Conservation (phyloP, 2,329 filamentous ascomycete species). For the Ophiognomonia clavigignenti-juglandacearum region DNA sequence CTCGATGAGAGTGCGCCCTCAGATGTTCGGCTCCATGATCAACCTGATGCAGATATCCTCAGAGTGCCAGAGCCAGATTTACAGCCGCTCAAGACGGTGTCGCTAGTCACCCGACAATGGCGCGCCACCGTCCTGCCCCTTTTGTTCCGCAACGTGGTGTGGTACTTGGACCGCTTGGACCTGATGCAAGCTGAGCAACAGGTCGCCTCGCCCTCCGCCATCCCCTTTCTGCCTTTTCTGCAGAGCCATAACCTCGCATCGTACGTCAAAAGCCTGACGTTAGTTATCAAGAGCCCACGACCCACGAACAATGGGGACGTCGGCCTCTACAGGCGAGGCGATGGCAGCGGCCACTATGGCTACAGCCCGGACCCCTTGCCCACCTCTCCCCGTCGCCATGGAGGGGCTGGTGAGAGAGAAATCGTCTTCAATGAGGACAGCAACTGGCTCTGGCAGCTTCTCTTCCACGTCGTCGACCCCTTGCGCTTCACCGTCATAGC, state of each 20-base stretch:
- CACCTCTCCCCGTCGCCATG: neutral
- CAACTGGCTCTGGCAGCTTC: constrained; percentile 49
- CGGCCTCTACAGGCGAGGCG: neutral
- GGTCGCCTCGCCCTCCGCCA: constrained; percentile 21
- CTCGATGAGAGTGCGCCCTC: constrained; percentile 48
- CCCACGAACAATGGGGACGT: constrained; percentile 13
- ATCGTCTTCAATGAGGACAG: constrained; percentile 23
- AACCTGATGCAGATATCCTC: constrained; percentile 38
- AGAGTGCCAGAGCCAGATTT: constrained; percentile 16
- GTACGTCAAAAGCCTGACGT: constrained; percentile 36
- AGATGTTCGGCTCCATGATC: constrained; percentile 39
- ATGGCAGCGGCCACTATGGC: constrained; percentile 1
- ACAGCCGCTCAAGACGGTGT: constrained; percentile 49
- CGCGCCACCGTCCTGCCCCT: constrained; percentile 44
- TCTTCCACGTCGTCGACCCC: constrained; percentile 52
- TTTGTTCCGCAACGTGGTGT: constrained; percentile 53
- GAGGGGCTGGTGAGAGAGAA: constrained; percentile 21
- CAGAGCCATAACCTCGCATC: constrained; percentile 30
- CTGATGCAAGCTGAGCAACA: constrained; percentile 21
- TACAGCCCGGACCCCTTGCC: constrained; percentile 2
- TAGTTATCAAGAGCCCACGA: constrained; percentile 22
- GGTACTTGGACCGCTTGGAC: constrained; percentile 31
- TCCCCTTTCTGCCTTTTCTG: constrained; percentile 37
- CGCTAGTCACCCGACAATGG: constrained; percentile 50
- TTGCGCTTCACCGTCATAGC: constrained; percentile 52